Evolutionary conservation across 441 rosid genomes (phyloP).

Genomic region (Jatropha podagrica): DNA sequence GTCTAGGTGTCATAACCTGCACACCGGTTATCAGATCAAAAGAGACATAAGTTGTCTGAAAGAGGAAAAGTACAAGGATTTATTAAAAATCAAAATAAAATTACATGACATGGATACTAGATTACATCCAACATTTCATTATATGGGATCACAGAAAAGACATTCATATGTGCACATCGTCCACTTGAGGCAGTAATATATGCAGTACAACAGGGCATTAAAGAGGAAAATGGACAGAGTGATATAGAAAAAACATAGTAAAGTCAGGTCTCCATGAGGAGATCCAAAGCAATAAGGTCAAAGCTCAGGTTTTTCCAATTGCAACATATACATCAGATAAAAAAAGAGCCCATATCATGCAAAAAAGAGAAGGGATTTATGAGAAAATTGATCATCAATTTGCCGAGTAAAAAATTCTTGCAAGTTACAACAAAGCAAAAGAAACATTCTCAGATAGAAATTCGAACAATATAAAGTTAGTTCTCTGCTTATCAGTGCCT

Average conservation of each 20-base stretch:
- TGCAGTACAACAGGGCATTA: background rate
- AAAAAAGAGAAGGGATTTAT: background rate
- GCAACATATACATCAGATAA: too few species aligned
- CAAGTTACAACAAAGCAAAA: background rate
- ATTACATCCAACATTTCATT: background rate
- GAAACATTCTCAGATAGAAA: background rate
- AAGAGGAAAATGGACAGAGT: background rate
- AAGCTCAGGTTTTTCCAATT: background rate
- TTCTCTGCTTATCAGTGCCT: background rate
- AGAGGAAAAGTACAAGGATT: background rate
- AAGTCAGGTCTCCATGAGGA: background rate
- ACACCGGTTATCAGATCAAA: slow-evolving; percentile 17
- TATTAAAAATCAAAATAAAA: background rate
- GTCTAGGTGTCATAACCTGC: slow-evolving; percentile 37
- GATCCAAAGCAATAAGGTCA: background rate
- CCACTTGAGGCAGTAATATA: background rate
- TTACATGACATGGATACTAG: background rate
- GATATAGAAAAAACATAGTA: background rate
- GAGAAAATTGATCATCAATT: background rate
- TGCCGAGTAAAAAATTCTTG: background rate
- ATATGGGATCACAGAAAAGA: background rate
- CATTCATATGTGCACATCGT: background rate
- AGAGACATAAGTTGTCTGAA: background rate
- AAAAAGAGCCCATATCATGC: too few species aligned
- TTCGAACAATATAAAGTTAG: background rate